phyloP scores from a whole-genome alignment of 2,329 filamentous ascomycete genomes.

The Dothiorella sarmentorum region DNA sequence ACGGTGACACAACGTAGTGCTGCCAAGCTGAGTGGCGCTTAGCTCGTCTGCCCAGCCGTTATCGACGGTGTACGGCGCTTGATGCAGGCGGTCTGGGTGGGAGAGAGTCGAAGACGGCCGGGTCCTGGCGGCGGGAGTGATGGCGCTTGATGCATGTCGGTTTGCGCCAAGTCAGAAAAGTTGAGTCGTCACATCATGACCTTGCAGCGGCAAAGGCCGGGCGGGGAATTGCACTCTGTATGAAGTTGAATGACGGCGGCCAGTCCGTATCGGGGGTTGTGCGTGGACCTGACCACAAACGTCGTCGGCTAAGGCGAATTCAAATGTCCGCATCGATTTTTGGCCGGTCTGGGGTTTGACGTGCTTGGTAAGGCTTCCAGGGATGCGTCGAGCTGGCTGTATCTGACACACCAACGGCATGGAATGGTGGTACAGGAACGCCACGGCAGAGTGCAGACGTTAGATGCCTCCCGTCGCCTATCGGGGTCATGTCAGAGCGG shows the following conservation, averaged over 20 bases:
- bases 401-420: background rate
- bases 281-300: background rate
- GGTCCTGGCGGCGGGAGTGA: background rate
- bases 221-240: constrained; percentile 11
- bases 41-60: too few species aligned
- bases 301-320: background rate
- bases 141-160: background rate
- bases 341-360: background rate
- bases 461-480: background rate
- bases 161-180: too few species aligned
- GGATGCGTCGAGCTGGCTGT: background rate
- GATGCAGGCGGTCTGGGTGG: too few species aligned
- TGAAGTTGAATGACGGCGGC: background rate
- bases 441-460: background rate
- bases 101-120: background rate
- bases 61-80: too few species aligned
- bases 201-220: background rate
- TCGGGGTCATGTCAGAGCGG: background rate
- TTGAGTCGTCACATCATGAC: constrained; percentile 4
- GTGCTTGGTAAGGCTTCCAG: background rate
- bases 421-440: background rate
- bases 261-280: background rate
- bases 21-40: too few species aligned
- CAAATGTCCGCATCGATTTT: too few species aligned
- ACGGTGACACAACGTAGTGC: too few species aligned